Conservation (phyloP, 441 rosid species). For the Daphne laureola region DNA sequence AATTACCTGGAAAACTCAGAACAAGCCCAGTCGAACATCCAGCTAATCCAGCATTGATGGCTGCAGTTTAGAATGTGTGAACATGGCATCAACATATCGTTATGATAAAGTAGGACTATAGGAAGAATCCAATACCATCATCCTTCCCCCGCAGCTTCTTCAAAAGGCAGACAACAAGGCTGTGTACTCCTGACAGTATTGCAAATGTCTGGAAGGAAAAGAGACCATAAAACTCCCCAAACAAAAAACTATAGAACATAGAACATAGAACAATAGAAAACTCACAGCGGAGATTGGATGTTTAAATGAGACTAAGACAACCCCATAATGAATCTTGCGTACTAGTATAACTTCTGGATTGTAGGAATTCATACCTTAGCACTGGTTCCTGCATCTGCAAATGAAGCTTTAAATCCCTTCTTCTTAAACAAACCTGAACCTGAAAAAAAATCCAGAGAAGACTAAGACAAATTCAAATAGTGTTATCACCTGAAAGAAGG, state of each 20-base stretch:
- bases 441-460: constrained; percentile 19
- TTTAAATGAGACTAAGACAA: too few species aligned
- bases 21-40: constrained; percentile 97
- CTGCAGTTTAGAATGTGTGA: constrained; percentile 27
- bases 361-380: constrained; percentile 54
- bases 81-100: constrained; percentile 1
- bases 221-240: background rate
- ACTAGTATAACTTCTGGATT: background rate
- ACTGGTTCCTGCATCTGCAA: constrained; percentile 68
- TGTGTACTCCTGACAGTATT: constrained; percentile 76
- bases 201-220: constrained; percentile 56
- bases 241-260: background rate
- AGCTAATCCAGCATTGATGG: constrained; percentile 81
- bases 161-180: constrained; percentile 84
- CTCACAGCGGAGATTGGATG: too few species aligned
- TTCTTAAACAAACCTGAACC: constrained; percentile 82
- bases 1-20: constrained; percentile 81
- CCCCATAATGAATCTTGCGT: too few species aligned
- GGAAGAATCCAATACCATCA: constrained; percentile 50
- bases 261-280: background rate
- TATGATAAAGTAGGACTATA: background rate
- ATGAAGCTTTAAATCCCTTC: constrained; percentile 70
- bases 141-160: constrained; percentile 87
- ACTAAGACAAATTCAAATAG: background rate
- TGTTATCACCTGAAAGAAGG: background rate